Evolutionary conservation across 345 rosid species (phyloP).

Genomic region (Eucalyptus pumila): DNA sequence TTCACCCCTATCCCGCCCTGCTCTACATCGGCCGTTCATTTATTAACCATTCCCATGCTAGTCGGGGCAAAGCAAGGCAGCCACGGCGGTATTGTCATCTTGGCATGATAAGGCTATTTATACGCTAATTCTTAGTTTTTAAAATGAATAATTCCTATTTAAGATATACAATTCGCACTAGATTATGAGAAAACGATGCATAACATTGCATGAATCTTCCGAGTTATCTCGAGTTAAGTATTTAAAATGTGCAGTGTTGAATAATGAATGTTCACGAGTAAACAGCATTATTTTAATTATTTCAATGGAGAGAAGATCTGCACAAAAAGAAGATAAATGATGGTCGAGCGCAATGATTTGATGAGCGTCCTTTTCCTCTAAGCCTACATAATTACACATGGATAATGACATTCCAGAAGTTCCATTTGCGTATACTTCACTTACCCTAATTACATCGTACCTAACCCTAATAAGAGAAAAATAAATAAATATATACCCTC

Average conservation of each 20-base stretch:
- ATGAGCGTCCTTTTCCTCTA: accelerated
- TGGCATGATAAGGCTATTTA: background rate
- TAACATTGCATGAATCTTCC: background rate
- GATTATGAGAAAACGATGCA: background rate
- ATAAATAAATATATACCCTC: background rate
- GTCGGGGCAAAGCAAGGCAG: background rate
- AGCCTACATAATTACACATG: background rate
- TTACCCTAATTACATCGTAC: background rate
- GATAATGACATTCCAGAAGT: background rate
- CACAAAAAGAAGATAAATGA: background rate
- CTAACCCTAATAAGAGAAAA: background rate
- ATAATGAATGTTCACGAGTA: background rate
- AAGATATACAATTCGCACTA: background rate
- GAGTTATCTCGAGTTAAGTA: background rate
- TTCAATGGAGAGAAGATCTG: background rate
- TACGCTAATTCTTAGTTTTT: background rate
- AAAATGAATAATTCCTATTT: background rate
- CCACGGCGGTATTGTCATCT: background rate
- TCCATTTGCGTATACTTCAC: background rate
- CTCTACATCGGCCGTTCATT: background rate
- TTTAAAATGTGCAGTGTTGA: no score
- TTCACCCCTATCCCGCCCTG: no score
- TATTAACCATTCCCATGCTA: background rate
- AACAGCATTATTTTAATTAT: background rate
- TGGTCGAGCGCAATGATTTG: background rate